Conservation (phyloP, 2,329 filamentous ascomycete genomes). For the Curvularia eragrostidis region DNA sequence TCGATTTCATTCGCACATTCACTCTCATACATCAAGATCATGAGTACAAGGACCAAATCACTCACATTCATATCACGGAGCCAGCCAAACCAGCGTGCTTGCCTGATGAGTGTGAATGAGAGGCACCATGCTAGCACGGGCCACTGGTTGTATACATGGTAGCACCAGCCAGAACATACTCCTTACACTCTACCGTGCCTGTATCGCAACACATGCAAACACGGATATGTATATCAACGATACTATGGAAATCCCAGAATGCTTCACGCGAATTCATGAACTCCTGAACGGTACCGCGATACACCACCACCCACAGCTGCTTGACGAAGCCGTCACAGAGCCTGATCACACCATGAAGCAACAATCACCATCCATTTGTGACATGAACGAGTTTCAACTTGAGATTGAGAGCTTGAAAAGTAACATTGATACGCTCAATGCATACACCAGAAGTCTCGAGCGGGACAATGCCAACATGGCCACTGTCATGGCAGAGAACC, state of each 20-base stretch:
- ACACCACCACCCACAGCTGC: not conserved
- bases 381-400: not conserved
- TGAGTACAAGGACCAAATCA: not conserved
- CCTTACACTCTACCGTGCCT: not conserved
- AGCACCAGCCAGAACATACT: not conserved
- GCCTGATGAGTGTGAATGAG: not conserved
- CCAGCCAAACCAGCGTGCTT: not conserved
- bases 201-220: not conserved
- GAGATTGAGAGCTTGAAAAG: not conserved
- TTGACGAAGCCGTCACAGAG: too few species aligned
- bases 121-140: conserved; percentile 4
- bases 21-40: not conserved
- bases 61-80: not conserved
- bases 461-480: not conserved
- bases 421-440: not conserved
- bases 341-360: too few species aligned
- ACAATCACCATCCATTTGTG: not conserved
- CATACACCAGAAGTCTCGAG: not conserved
- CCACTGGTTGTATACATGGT: not conserved
- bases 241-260: not conserved
- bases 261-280: not conserved
- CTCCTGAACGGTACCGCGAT: not conserved
- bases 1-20: not conserved
- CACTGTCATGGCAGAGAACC: not conserved
- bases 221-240: not conserved